Evolutionary conservation across 306 rosid genomes (phyloP), one percentile per base, ranked within the genome.

Genomic region (Herpetospermum pedunculosum): DNA sequence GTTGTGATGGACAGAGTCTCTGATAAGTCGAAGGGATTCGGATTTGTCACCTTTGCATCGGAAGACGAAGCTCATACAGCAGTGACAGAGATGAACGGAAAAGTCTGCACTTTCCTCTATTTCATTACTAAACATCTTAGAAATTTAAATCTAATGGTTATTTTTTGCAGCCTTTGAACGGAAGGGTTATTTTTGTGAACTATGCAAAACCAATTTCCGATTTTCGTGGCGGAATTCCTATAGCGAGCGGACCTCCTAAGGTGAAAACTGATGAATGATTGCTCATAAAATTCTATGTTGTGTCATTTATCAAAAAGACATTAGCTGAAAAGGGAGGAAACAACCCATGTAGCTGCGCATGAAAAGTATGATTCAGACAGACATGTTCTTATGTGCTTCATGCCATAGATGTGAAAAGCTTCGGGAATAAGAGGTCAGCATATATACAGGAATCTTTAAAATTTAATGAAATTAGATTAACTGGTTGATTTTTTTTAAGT

Each of bases 231-330:
- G 87, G 76, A 72, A 65, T 85, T 80, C 94, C 94, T 35, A 83
- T 90, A 82, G 98, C 98, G 1, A 87, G 94, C 83, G 98, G 97
- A 81, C 98, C 98, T 57, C 97, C 92, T 43, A 84, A 87, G 49
- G 72, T 74, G 9, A 67, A 37, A 65, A 57, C 74, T 23, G 76
- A 84, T 15, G 19, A 70, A 30, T 59, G 71, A 50, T 43, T 68
- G 72, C 72, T 40, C 49, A 34, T 8, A 63, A 8, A 34, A 34
- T 3, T 37, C 40, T 6, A 38, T 0, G 2, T 15, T 25, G 3
- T 3, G 13, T 68, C 54, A 44, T 68, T 68, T 68, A 25, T 68
- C 23, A 13, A n/a, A 23, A 35, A 37, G 29, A 18, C 21, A 37
- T 35, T 37, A 63, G 47, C 48, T 63, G 70, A 40, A 68, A 43